A percentile compares a stretch with the other conserved stretches of the same genome.
phyloP scores from a whole-genome alignment of 2,329 filamentous ascomycete species.

The Malbranchea zuffiana region DNA sequence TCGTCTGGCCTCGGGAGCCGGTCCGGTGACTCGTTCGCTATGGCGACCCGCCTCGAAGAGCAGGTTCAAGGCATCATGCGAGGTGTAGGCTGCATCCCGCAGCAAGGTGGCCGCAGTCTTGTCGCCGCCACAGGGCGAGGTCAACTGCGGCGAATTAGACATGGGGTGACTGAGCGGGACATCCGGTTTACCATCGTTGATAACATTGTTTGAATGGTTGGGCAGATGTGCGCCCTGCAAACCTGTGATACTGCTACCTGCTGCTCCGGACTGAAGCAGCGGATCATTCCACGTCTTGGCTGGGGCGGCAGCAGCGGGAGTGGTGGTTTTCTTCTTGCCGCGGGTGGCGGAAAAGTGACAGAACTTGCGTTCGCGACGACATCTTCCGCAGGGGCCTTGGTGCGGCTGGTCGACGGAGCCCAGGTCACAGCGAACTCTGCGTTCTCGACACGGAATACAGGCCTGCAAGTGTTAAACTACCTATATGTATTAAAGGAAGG shows the following conservation, averaged over 20 bases:
- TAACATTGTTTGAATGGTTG: neutral
- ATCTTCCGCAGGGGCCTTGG: constrained; percentile 17
- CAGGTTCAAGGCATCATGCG: constrained; percentile 16
- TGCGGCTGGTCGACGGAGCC: constrained; percentile 17
- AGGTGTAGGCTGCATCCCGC: constrained; percentile 16
- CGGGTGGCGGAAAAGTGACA: constrained; percentile 17
- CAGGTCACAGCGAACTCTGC: constrained; percentile 17
- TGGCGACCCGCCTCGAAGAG: constrained; percentile 17
- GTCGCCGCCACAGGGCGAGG: constrained; percentile 9
- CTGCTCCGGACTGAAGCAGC: too few species aligned
- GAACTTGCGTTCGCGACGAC: constrained; percentile 17
- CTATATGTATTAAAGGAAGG: neutral
- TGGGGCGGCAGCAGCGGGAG: constrained; percentile 1
- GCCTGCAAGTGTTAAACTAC: too few species aligned
- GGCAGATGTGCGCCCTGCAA: neutral
- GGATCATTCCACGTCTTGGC: neutral
- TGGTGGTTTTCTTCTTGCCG: constrained; percentile 14
- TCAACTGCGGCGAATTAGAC: constrained; percentile 2
- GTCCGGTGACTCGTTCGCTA: constrained; percentile 13
- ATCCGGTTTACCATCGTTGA: neutral
- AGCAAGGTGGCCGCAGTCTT: constrained; percentile 15
- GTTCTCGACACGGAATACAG: constrained; percentile 18
- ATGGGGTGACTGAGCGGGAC: constrained; percentile 6
- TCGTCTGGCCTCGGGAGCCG: constrained; percentile 6
- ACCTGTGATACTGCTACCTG: too few species aligned